phyloP scores from a whole-genome alignment of 208 protist genomes.

The Trichomonas gallinae region DNA sequence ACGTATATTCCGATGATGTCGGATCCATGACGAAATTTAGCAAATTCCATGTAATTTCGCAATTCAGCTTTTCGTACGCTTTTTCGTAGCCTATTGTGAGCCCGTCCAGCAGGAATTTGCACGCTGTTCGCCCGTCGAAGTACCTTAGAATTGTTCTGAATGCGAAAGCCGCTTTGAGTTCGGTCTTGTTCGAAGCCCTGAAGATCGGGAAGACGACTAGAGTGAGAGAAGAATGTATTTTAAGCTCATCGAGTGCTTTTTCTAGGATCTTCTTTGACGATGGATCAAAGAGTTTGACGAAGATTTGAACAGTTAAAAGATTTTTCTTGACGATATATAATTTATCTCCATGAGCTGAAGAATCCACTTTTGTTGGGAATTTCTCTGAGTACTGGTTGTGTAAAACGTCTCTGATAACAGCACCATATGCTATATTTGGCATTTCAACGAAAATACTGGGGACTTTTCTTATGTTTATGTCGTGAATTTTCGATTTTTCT shows the following conservation, averaged over 20 bases:
- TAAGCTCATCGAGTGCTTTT: neutral
- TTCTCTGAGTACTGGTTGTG: neutral
- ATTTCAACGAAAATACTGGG: neutral
- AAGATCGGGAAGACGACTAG: neutral
- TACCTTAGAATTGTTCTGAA: neutral
- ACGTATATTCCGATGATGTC: neutral
- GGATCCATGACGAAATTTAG: neutral
- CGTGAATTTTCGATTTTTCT: neutral
- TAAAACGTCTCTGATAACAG: neutral
- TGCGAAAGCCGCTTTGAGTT: neutral
- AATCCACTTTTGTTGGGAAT: neutral
- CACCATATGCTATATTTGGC: neutral
- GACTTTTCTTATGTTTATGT: neutral
- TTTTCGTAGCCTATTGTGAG: neutral
- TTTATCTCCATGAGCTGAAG: no score
- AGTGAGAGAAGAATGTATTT: neutral
- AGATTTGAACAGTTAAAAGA: neutral
- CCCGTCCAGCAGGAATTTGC: neutral
- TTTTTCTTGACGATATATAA: neutral
- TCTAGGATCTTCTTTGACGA: neutral
- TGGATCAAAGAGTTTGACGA: neutral
- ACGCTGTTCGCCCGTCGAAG: neutral
- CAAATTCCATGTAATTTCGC: neutral
- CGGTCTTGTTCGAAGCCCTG: neutral
- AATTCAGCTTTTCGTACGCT: neutral